Evolutionary conservation across 257 asterid species (phyloP), one percentile per base, ranked within the genome.

Genomic region (Primulina tabacum): DNA sequence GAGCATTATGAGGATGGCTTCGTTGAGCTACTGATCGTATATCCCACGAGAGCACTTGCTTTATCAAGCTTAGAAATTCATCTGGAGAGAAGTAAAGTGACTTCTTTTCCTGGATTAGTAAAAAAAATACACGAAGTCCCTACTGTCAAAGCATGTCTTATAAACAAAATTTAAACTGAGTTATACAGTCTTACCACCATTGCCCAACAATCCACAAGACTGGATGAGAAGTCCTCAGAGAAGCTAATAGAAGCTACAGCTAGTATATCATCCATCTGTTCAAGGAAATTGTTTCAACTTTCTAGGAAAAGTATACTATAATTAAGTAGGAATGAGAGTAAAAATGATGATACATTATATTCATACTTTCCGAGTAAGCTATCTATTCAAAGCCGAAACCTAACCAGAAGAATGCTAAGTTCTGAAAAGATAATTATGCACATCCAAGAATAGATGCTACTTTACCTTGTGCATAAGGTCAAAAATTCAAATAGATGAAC

Each of bases 1-100:
- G 2, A 40, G 82, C 62, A 60, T 78, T 73, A 71, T 81, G 89
- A 33, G 88, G 83, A 18, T 81, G 89, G 68, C 35, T 82, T 68
- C 95, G 79, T 81, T 91, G 99, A 64, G 99, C 83, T 35, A 87
- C 74, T 53, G 99, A 94, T 60, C 97, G 81, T 79, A 92, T 88
- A 64, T 92, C 98, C 96, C 96, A 90, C 8, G 89, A 82, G 52
- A 92, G 93, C 60, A 91, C 97, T 77, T 94, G 97, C 65, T 60
- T 86, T 75, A 89, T 83, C 78, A 94, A 76, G 73, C 78, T 68
- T 74, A 69, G 77, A 72, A 82, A 88, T 81, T 94, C 99, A 1
- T 78, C 84, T 2, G 83, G 76, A 6, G 95, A 87, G 34, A 89
- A 64, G 78, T 89, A 88, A 7, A 87, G 95, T 34, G 96, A 86